These are phyloP conservation scores for Solanum virginianum DNA, from an alignment of 257 asterid species.

Conservation along the genomic window DNA sequence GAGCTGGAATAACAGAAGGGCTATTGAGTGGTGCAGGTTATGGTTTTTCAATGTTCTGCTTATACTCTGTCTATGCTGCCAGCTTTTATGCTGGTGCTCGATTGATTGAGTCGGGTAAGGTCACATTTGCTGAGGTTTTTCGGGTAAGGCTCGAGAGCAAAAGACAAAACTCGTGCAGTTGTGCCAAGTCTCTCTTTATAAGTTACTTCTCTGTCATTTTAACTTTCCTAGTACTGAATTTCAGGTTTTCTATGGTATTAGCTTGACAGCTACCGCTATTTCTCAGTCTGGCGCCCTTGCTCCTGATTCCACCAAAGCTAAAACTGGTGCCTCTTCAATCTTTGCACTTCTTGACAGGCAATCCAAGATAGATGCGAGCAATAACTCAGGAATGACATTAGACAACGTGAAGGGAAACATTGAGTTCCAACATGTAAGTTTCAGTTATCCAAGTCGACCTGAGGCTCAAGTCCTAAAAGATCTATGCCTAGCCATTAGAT, in stretches of 20 bases:
- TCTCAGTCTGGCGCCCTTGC: constrained; percentile 77
- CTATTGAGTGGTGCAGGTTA: constrained; percentile 61
- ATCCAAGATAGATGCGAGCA: constrained; percentile 63
- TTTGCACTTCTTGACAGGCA: constrained; percentile 59
- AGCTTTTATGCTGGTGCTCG: constrained; percentile 91
- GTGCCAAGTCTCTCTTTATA: neutral
- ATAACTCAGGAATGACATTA: constrained; percentile 55
- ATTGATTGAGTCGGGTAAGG: constrained; percentile 53
- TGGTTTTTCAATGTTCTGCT: constrained; percentile 46
- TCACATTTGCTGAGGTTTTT: constrained; percentile 60
- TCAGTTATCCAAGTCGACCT: constrained; percentile 81
- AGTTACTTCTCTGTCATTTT: neutral
- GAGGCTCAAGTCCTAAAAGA: constrained; percentile 57
- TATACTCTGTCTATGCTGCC: constrained; percentile 64
- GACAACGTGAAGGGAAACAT: constrained; percentile 64
- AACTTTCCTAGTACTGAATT: neutral
- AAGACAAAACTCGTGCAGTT: neutral
- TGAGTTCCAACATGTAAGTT: constrained; percentile 55
- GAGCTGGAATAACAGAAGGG: constrained; percentile 60
- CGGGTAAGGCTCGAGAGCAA: constrained; percentile 39
- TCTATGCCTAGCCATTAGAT: constrained; percentile 43
- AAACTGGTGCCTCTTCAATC: constrained; percentile 70
- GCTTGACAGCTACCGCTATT: constrained; percentile 78
- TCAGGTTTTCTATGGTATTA: constrained; percentile 84
- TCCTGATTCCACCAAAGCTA: constrained; percentile 81